These are phyloP conservation scores for Penicillium sp. DNA, from an alignment of 2,329 filamentous ascomycete genomes.

Conservation along the genomic window DNA sequence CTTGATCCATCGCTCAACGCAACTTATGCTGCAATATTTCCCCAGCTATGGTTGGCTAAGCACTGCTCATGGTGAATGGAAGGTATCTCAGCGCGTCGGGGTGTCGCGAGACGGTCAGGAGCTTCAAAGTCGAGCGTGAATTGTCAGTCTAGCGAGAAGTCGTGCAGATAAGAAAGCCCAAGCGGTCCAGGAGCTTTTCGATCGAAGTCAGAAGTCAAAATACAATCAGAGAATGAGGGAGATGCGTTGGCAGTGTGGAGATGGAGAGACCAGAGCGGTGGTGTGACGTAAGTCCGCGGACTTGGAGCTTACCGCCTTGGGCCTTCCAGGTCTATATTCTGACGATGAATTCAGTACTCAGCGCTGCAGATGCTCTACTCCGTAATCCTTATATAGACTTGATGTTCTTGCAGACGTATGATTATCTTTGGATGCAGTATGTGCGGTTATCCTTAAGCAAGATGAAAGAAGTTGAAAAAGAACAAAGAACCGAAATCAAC, in stretches of 20 bases:
- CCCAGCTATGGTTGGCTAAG: slow-evolving; percentile 1
- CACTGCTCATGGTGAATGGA: slow-evolving; percentile 7
- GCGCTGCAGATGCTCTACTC: not conserved
- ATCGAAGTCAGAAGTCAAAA: not conserved
- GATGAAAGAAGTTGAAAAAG: not conserved
- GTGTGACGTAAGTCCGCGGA: slow-evolving; percentile 9
- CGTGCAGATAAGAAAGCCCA: not conserved
- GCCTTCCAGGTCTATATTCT: not conserved
- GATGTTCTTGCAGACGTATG: not conserved
- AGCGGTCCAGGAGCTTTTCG: not conserved
- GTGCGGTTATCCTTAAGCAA: not conserved
- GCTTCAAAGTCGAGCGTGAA: not conserved
- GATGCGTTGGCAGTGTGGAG: slow-evolving; percentile 12
- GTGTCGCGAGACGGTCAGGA: not conserved
- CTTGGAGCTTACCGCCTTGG: not conserved
- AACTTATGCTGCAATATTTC: slow-evolving; percentile 1
- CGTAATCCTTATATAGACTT: not conserved
- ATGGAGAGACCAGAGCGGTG: slow-evolving; percentile 5
- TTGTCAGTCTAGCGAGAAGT: not conserved
- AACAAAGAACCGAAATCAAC: not conserved
- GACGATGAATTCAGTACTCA: not conserved
- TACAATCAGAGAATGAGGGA: not conserved
- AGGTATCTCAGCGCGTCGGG: not conserved
- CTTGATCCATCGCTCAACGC: slow-evolving; percentile 68
- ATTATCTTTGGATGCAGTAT: not conserved